Conservation (phyloP, 2,329 filamentous ascomycete genomes). For the Sarocladium strictum region DNA sequence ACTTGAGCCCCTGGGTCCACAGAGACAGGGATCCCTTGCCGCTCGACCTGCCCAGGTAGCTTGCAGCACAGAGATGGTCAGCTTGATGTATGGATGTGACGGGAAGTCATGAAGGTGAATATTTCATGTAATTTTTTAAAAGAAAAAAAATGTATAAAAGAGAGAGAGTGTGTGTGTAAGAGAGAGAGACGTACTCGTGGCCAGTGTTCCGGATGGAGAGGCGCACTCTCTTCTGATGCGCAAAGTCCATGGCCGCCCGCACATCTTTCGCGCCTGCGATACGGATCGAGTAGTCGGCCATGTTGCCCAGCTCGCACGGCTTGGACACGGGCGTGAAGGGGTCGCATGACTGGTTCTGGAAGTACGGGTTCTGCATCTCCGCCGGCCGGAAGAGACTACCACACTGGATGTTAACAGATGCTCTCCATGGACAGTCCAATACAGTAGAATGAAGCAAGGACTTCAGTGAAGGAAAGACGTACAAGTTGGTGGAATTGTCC, state of each 20-base stretch:
- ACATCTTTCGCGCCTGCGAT: constrained; percentile 11
- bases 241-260: constrained; percentile 26
- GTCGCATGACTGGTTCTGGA: constrained; percentile 22
- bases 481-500: too few relatives aligned
- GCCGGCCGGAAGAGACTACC: background rate
- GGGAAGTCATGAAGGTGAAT: too few relatives aligned
- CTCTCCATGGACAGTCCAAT: background rate
- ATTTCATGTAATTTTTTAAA: constrained; percentile 15
- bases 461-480: background rate
- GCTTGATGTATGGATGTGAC: too few relatives aligned
- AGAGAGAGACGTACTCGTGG: constrained; percentile 27
- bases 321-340: constrained; percentile 26
- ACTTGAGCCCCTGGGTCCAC: constrained; percentile 36
- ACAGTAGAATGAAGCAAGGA: background rate
- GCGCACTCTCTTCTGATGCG: constrained; percentile 33
- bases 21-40: constrained; percentile 29
- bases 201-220: constrained; percentile 43
- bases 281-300: constrained; percentile 20
- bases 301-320: constrained; percentile 28
- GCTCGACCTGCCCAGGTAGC: constrained; percentile 28
- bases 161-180: too few relatives aligned
- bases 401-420: background rate
- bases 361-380: constrained; percentile 23
- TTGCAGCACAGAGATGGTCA: constrained; percentile 17
- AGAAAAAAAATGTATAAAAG: too few relatives aligned